Evolutionary conservation across 352 stramenopile species (phyloP), one percentile per base, ranked within the genome.

Genomic region (Globisporangium paddicum): DNA sequence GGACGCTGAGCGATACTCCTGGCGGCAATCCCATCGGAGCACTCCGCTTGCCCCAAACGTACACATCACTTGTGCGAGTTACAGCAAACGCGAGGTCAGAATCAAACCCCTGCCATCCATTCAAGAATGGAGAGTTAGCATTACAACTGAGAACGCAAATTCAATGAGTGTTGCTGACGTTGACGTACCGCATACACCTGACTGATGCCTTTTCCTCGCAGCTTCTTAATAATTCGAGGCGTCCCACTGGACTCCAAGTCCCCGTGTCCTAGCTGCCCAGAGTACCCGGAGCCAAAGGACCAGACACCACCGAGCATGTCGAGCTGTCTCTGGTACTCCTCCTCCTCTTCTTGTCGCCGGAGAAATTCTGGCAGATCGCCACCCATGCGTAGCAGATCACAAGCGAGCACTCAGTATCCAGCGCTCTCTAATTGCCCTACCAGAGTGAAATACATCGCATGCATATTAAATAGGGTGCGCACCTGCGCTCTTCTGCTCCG

Each of bases 251-350:
- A 88, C 40, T 89, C 72, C 9, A 90, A 53, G 35, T 91, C 77
- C 30, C 79, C 76, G 28, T 94, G 85, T 1, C 85, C 85, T 14
- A 94, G 66, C 45, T 94, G 85, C 0, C 85, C 85, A 7, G 77
- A 58, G 37, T 74, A 86, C 0, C 85, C 85, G 0, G 82, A 90
- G 6, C 85, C 85, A 61, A 92, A 94, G 1, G 77, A 86, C 85
- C 85, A 94, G 7, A 94, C 76, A 16, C 85, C 85, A 16, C 85
- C 85, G 37, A 94, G 67, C 74, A 90, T 90, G 40, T 94, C 79
- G 13, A 89, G 55, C 47, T 91, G 80, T 13, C 76, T 67, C 60
- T 94, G 73, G 49, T 88, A 88, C 38, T 85, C 77, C 16, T 81
- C 68, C 55, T 88, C 79, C 32, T 87, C 79, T 32, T 89, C 64